Evolutionary conservation across 192 early-diverging fungal genomes (phyloP), one percentile per base, ranked within the genome.

Genomic region (Entomortierella chlamydospora): DNA sequence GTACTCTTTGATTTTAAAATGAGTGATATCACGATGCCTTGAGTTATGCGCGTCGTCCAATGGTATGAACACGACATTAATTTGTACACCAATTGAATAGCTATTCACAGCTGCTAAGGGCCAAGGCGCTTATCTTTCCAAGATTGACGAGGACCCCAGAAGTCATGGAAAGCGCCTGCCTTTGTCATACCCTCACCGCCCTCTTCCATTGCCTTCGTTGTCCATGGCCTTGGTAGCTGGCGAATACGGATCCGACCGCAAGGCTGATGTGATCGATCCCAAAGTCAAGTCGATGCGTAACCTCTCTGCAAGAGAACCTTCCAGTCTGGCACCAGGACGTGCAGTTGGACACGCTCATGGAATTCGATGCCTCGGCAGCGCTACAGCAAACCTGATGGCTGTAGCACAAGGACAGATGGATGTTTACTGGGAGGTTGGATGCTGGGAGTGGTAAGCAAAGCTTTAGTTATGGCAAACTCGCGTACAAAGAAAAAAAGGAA

Each of bases 341-440:
- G 63, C 70, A 26, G 88, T 87, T 10, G 84, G 80, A 17, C 81
- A 84, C 22, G 84, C 89, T 4, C 92, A 93, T 47, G 93, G 95
- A 34, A 83, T 97, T 25, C 88, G 97, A 8, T 81, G 89, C 30
- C 71, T 90, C 0, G 97, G 96, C 1, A 90, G 91, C 28, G 96
- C 93, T 3, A 91, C 94, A 0, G 71, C 95, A 26, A 91, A 92
- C 56, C 84, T 96, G 83, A 90, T 92, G 57, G 83, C 88, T 34
- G 90, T 96, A 31, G 95, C 96, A 12, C 89, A 93, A 49, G 96
- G 96, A 26, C 84, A 88, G 17, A 81, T 91, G 9, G 96, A 99
- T 70, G 72, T 93, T 9, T 98, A 96, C 81, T 99, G 95, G 94
- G 97, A 99, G 78, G 86, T 91, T 47, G 97, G 96, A 8, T 86